Evolutionary conservation across 2,329 filamentous ascomycete genomes (phyloP).

Genomic region (Rutstroemia sydowiana): DNA sequence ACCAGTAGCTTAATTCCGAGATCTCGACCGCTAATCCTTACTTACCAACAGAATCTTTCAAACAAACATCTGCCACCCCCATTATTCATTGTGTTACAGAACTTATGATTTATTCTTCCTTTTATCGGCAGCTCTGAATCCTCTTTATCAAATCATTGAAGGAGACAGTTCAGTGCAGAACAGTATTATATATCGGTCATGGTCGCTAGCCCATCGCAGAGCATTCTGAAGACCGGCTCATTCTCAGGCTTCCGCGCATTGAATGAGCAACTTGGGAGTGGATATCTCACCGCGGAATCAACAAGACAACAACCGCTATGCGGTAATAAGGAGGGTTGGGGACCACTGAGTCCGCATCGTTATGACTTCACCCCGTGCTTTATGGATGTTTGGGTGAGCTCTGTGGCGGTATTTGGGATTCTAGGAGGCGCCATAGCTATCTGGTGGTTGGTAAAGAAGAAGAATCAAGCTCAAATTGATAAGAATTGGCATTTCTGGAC

Average conservation of each 20-base stretch:
- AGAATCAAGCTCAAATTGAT: slow-evolving; percentile 56
- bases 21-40: not conserved
- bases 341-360: slow-evolving; percentile 75
- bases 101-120: slow-evolving; percentile 5
- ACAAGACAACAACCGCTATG: slow-evolving; percentile 61
- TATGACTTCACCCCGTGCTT: slow-evolving; percentile 98
- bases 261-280: slow-evolving; percentile 42
- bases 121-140: slow-evolving; percentile 11
- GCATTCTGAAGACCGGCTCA: slow-evolving; percentile 43
- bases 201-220: slow-evolving; percentile 18
- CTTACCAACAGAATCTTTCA: not conserved
- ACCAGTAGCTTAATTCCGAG: slow-evolving; percentile 1
- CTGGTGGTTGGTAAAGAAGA: slow-evolving; percentile 70
- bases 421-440: slow-evolving; percentile 69
- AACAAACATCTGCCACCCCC: slow-evolving; percentile 1
- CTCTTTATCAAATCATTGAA: slow-evolving; percentile 9
- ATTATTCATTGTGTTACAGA: slow-evolving; percentile 7
- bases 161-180: slow-evolving; percentile 11
- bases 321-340: slow-evolving; percentile 89
- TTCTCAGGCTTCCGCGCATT: slow-evolving; percentile 49
- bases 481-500: slow-evolving; percentile 91
- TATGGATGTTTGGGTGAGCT: slow-evolving; percentile 80
- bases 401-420: slow-evolving; percentile 72
- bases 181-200: slow-evolving; percentile 13
- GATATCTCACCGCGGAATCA: slow-evolving; percentile 48